phyloP scores from a whole-genome alignment of 2,329 filamentous ascomycete genomes.

The Diaporthe longicolla region DNA sequence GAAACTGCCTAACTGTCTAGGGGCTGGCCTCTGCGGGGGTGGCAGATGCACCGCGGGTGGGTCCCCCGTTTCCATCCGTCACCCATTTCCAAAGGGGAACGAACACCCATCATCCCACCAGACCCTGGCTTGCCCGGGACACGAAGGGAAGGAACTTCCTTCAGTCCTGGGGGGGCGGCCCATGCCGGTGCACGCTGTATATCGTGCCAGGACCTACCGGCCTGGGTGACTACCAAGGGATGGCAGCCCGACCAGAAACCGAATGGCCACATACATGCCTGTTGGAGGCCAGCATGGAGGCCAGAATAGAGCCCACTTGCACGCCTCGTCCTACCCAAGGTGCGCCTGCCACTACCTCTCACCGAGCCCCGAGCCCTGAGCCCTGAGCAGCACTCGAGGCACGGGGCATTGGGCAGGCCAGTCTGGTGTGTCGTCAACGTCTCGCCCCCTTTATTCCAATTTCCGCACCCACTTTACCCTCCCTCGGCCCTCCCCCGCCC shows the following conservation, averaged over 20 bases:
- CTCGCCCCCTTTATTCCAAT: slow-evolving; percentile 34
- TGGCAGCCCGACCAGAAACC: not conserved
- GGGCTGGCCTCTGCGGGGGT: slow-evolving; percentile 30
- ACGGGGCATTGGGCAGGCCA: not conserved
- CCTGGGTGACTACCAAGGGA: not conserved
- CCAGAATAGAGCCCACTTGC: too few species aligned
- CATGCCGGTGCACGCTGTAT: not conserved
- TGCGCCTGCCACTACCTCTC: not conserved
- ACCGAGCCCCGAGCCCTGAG: not conserved
- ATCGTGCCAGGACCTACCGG: too few species aligned
- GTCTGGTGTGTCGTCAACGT: slow-evolving; percentile 18
- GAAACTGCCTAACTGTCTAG: slow-evolving; percentile 33
- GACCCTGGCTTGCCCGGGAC: not conserved
- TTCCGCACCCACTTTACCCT: slow-evolving; percentile 25
- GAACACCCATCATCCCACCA: not conserved
- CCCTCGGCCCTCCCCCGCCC: slow-evolving; percentile 17
- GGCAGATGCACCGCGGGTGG: slow-evolving; percentile 33
- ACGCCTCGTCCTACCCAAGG: too few species aligned
- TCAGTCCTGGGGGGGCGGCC: not conserved
- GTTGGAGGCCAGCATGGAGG: slow-evolving; percentile 18
- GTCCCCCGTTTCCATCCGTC: slow-evolving; percentile 21
- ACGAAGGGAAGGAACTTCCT: slow-evolving; percentile 1
- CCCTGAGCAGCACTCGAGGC: not conserved
- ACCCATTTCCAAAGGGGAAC: too few species aligned
- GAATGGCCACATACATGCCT: not conserved